Percentiles rank a stretch among this genome's conserved stretches.
Evolutionary conservation across 331 rosid genomes (phyloP).

Genomic region (Telfairia occidentalis): DNA sequence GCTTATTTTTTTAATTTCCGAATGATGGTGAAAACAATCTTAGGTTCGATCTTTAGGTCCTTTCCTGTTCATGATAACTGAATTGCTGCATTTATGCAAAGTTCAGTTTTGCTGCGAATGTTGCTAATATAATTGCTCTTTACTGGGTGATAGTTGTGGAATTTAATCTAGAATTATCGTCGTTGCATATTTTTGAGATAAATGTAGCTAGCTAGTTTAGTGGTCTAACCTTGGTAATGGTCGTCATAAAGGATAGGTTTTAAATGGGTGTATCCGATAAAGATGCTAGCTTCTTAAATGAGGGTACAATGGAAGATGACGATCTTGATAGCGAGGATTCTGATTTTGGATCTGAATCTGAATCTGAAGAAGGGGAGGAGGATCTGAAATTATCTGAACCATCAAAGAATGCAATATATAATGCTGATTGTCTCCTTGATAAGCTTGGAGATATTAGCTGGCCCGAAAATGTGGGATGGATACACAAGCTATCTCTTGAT

Average conservation of each 20-base stretch:
- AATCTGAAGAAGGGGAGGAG: constrained; percentile 37
- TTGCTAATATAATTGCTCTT: neutral
- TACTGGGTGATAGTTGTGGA: neutral
- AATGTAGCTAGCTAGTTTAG: neutral
- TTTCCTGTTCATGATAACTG: neutral
- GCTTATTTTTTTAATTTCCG: neutral
- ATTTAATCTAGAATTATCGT: neutral
- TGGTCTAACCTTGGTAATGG: neutral
- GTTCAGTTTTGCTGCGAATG: neutral
- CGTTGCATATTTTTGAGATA: neutral
- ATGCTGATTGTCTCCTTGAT: constrained; percentile 47
- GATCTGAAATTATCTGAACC: constrained; percentile 44
- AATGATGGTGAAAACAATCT: neutral
- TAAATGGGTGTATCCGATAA: constrained; percentile 27
- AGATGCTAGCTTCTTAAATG: constrained; percentile 6
- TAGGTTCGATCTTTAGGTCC: neutral
- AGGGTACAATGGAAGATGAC: constrained; percentile 11
- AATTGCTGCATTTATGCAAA: neutral
- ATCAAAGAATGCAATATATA: constrained; percentile 38
- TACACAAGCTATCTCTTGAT: constrained; percentile 33
- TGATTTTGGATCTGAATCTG: constrained; percentile 37
- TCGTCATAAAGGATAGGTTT: neutral
- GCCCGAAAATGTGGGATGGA: constrained; percentile 42
- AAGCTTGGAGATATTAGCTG: constrained; percentile 63
- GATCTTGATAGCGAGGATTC: constrained; percentile 21